Evolutionary conservation across 306 rosid species (phyloP), one percentile per base, ranked within the genome.

Genomic region (Lagenaria siceraria): DNA sequence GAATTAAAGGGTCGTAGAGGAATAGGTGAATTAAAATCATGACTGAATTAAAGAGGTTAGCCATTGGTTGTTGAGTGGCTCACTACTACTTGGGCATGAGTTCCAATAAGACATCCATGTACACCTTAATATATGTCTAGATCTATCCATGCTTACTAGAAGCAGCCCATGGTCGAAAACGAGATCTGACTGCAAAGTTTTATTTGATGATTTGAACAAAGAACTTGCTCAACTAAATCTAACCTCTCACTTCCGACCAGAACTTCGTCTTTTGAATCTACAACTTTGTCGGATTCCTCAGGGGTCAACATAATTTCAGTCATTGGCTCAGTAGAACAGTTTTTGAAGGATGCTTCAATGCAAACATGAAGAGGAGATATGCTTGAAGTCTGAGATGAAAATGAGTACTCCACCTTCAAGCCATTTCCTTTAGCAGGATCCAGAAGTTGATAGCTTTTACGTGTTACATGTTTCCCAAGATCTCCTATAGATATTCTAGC

Each of bases 401-500:
- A 96, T 79, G 88, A 88, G 84, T 92, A 92, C 48, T 92, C 89
- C 82, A 89, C 93, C 87, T 85, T 90, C 80, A 96, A 91, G 80
- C 99, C 99, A 63, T 87, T 88, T 82, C 98, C 98, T 78, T 87
- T 88, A 75, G 89, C 80, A 79, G 98, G 90, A 83, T 88, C 93
- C 80, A 92, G 80, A 81, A 96, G 98, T 74, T 66, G 48, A 74
- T 92, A 88, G 84, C 78, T 83, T 88, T 96, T 96, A 60, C 84
- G 89, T 82, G 85, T 87, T 76, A 90, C 84, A 68, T 86, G 87
- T 49, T 83, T 83, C 81, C 81, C 83, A 55, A 96, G 81, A 83
- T 90, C 84, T 15, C 99, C 89, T 10, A 96, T 89, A 77, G 89
- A 92, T 82, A 96, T 96, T 89, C 96, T 89, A 72, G 99, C 99